phyloP scores from a whole-genome alignment of 768 basidiomycete genomes.

The Fomitopsis serialis region DNA sequence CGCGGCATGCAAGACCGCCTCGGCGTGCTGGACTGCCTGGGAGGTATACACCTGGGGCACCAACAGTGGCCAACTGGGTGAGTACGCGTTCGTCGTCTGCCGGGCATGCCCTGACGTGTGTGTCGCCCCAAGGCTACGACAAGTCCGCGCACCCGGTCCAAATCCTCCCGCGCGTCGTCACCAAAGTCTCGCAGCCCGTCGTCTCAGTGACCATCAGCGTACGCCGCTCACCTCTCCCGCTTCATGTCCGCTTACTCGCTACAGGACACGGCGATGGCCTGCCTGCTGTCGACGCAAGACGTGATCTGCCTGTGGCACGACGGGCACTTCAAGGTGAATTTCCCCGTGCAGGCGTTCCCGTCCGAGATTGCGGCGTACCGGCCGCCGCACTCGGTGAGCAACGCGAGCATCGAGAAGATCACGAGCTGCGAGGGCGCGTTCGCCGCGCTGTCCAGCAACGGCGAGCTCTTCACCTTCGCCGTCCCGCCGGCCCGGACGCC shows the following conservation, averaged over 20 bases:
- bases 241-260: background rate
- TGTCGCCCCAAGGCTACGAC: constrained; percentile 57
- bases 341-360: constrained; percentile 74
- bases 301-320: constrained; percentile 84
- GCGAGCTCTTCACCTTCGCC: constrained; percentile 88
- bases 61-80: constrained; percentile 88
- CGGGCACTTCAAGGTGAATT: constrained; percentile 67
- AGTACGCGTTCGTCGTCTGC: constrained; percentile 8
- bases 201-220: constrained; percentile 72
- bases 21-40: constrained; percentile 78
- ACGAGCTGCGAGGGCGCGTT: constrained; percentile 75
- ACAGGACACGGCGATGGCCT: constrained; percentile 80
- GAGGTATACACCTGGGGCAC: constrained; percentile 89
- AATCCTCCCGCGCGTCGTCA: constrained; percentile 72
- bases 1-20: constrained; percentile 82
- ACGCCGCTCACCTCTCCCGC: background rate
- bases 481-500: constrained; percentile 31
- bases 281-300: constrained; percentile 72
- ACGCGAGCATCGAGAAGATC: constrained; percentile 73
- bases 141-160: constrained; percentile 70
- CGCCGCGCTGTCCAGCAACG: constrained; percentile 76
- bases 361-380: constrained; percentile 73
- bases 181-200: constrained; percentile 68
- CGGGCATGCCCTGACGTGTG: background rate
- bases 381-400: constrained; percentile 70